These are phyloP conservation scores for Lentinula boryana DNA, from an alignment of 768 basidiomycete genomes.

Conservation along the genomic window DNA sequence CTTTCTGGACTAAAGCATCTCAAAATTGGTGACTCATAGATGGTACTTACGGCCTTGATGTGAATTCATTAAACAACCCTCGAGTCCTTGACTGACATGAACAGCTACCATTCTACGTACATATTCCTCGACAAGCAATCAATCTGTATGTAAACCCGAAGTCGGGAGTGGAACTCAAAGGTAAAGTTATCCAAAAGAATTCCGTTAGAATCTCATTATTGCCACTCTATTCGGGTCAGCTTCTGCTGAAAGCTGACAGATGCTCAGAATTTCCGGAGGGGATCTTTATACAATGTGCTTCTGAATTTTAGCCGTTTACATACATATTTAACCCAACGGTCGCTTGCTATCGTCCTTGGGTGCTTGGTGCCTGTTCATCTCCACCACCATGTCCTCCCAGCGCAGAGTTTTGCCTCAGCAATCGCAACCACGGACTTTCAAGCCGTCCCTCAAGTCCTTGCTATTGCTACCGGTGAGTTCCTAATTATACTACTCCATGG, in stretches of 20 bases:
- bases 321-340: neutral
- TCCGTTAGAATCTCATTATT: neutral
- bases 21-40: no score
- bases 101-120: neutral
- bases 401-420: neutral
- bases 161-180: neutral
- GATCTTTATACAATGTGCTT: neutral
- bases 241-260: neutral
- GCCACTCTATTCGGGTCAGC: neutral
- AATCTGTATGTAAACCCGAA: neutral
- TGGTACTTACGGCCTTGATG: no score
- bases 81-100: neutral
- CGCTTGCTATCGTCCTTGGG: neutral
- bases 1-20: neutral
- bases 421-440: neutral
- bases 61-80: no score
- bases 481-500: neutral
- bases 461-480: conserved; percentile 32
- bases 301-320: neutral
- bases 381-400: conserved; percentile 3
- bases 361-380: neutral
- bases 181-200: neutral
- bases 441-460: conserved; percentile 20
- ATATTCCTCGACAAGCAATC: neutral
- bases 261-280: neutral